A percentile compares a stretch with the other conserved stretches of the same genome.
These are phyloP conservation scores for Roridomyces roridus DNA, from an alignment of 768 basidiomycete species.

Conservation along the genomic window DNA sequence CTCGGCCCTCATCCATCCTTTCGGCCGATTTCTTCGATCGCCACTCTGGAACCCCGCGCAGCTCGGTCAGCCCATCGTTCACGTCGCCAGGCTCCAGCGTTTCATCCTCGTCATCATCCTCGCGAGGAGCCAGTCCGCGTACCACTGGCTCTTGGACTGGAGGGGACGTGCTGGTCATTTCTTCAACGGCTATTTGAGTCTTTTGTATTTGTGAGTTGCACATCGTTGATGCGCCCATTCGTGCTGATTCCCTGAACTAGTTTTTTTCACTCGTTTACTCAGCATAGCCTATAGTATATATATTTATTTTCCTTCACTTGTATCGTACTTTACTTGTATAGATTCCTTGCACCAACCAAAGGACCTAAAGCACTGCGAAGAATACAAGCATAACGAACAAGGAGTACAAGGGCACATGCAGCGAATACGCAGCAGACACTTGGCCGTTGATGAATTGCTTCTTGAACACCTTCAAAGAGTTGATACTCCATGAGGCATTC, in stretches of 20 bases:
- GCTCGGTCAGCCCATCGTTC: not conserved
- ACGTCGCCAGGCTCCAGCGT: not conserved
- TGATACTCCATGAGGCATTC: constrained; percentile 87
- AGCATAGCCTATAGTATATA: too few species aligned
- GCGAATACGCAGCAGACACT: constrained; percentile 29
- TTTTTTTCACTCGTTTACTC: too few species aligned
- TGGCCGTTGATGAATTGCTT: constrained; percentile 54
- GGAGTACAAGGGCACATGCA: not conserved
- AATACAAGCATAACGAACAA: not conserved
- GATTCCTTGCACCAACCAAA: not conserved
- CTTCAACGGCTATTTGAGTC: too few species aligned
- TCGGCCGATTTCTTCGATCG: not conserved
- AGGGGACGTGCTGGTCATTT: too few species aligned
- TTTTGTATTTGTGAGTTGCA: too few species aligned
- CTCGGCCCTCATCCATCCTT: constrained; percentile 1
- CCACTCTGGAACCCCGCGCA: not conserved
- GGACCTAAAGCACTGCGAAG: not conserved
- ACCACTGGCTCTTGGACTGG: constrained; percentile 6
- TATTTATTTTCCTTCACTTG: too few species aligned
- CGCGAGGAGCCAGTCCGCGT: not conserved
- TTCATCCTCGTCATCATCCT: constrained; percentile 1
- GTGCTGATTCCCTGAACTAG: too few species aligned
- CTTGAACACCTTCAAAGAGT: constrained; percentile 76
- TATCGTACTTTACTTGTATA: too few species aligned
- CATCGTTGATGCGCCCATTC: too few species aligned